phyloP scores from a whole-genome alignment of 768 basidiomycete genomes.

The Clavulina sp. region DNA sequence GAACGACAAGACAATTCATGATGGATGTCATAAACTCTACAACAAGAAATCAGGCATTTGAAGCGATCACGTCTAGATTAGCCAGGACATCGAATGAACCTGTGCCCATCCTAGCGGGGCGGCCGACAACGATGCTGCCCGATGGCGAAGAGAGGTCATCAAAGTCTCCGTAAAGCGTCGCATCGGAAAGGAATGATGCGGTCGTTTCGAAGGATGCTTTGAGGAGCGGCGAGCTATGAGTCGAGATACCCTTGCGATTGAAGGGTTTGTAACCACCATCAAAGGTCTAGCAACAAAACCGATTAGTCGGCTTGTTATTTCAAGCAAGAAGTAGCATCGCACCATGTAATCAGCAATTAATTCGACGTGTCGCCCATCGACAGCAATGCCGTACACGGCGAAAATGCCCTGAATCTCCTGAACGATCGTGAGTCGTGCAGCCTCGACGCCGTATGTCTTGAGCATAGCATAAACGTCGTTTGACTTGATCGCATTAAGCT shows the following conservation, averaged over 20 bases:
- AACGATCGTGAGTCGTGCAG: slow-evolving; percentile 81
- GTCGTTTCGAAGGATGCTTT: slow-evolving; percentile 98
- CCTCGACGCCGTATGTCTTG: slow-evolving; percentile 90
- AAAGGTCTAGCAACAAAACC: slow-evolving; percentile 48
- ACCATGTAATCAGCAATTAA: slow-evolving; percentile 99
- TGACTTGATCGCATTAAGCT: slow-evolving; percentile 69
- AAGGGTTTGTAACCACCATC: slow-evolving; percentile 97
- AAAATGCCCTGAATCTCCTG: slow-evolving; percentile 86
- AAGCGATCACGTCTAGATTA: too few relatives aligned
- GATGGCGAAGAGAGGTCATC: slow-evolving; percentile 84
- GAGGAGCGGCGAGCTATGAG: slow-evolving; percentile 84
- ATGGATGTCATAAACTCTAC: too few relatives aligned
- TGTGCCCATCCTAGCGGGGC: slow-evolving; percentile 80
- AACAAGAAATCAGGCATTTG: too few relatives aligned
- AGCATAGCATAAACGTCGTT: slow-evolving; percentile 91
- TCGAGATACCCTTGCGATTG: slow-evolving; percentile 86
- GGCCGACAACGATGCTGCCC: slow-evolving; percentile 78
- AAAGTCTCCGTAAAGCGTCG: slow-evolving; percentile 87
- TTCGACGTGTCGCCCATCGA: slow-evolving; percentile 84
- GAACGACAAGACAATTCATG: too few relatives aligned
- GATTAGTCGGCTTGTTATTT: background rate
- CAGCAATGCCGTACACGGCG: slow-evolving; percentile 87
- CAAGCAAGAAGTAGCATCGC: slow-evolving; percentile 18
- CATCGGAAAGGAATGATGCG: slow-evolving; percentile 81
- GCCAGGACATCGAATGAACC: slow-evolving; percentile 79